A percentile compares a stretch with the other conserved stretches of the same genome.
Conservation (phyloP, 2,329 filamentous ascomycete genomes). For the Exophiala alcalophila region DNA sequence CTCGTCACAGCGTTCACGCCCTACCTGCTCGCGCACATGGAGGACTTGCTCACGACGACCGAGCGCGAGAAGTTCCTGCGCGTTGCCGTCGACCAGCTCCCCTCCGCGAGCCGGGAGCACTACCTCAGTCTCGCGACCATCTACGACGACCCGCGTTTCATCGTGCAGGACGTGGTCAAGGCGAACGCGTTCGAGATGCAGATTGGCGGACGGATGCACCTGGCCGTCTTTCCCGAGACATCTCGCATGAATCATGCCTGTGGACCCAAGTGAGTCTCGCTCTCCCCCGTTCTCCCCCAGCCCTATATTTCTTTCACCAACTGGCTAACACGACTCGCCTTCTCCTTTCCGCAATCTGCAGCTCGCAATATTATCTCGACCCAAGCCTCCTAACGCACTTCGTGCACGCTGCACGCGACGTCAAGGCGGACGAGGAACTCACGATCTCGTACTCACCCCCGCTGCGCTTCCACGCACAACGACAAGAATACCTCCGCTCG, state of each 20-base stretch:
- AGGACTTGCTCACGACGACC: slow-evolving; percentile 13
- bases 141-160: slow-evolving; percentile 17
- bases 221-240: slow-evolving; percentile 25
- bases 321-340: no score
- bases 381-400: slow-evolving; percentile 18
- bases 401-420: slow-evolving; percentile 55
- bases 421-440: slow-evolving; percentile 85
- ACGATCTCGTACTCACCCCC: slow-evolving; percentile 72
- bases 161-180: slow-evolving; percentile 26
- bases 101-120: slow-evolving; percentile 10
- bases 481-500: slow-evolving; percentile 14
- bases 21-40: slow-evolving; percentile 23
- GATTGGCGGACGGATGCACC: slow-evolving; percentile 22
- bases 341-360: no score
- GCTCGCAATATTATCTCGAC: slow-evolving; percentile 24
- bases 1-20: slow-evolving; percentile 21
- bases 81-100: slow-evolving; percentile 20
- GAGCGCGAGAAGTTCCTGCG: slow-evolving; percentile 23
- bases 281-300: background rate
- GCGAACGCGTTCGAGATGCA: slow-evolving; percentile 27
- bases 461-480: slow-evolving; percentile 6
- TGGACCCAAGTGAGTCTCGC: slow-evolving; percentile 23
- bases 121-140: slow-evolving; percentile 21
- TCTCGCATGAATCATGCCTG: slow-evolving; percentile 26
- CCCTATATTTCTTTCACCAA: background rate